Base-by-base conservation (phyloP, 768 basidiomycete genomes). In the Boletus subparvulus region DNA sequence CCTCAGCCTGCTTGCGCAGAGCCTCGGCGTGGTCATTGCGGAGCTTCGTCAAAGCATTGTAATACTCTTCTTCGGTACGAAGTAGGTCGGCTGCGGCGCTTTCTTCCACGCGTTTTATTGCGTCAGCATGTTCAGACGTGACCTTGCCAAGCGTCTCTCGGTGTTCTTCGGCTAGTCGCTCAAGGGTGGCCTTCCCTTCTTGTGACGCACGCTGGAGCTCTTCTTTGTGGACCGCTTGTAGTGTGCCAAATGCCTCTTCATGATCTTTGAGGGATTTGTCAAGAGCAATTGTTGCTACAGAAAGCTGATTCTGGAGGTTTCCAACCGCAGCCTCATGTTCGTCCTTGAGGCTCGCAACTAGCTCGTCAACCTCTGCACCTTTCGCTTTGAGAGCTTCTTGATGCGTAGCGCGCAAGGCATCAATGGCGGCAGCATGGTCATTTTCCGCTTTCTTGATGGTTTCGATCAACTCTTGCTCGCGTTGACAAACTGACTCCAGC, bases 51-150 rank as follows among this genome's bases (percentile, higher is more conserved):
- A 94, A 75, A 21, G 84, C 85, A 55, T 91, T 85, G 68, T 92
- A 90, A 64, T 91, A 92, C 66, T 92, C 87, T 63, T 87, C 90
- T 65, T 90, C 88, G 7, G 87, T 90, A 50, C 78, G 81, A 58
- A 84, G 83, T 14, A 90, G 78, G 40, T 78, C 74, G 13, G 79
- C 74, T 7, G 83, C 78, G 28, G 82, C 72, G 58, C 83, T 78
- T 12, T 83, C 84, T 42, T 87, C 85, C 68, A 83, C 84, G 68
- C 79, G 77, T 70, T 85, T 86, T 56, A 85, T 68, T 11, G 69
- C 62, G 50, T 81, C 81, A 14, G 78, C 74, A 62, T 90, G 86
- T 50, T 84, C 86, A 1, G 76, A 73, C 16, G 69, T 66, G 26
- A 80, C 67, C 67, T 81, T 83, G 30, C 72, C 69, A 12, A 88